Conservation (phyloP, 2,329 filamentous ascomycete species). For the Diaporthe citrichinensis region DNA sequence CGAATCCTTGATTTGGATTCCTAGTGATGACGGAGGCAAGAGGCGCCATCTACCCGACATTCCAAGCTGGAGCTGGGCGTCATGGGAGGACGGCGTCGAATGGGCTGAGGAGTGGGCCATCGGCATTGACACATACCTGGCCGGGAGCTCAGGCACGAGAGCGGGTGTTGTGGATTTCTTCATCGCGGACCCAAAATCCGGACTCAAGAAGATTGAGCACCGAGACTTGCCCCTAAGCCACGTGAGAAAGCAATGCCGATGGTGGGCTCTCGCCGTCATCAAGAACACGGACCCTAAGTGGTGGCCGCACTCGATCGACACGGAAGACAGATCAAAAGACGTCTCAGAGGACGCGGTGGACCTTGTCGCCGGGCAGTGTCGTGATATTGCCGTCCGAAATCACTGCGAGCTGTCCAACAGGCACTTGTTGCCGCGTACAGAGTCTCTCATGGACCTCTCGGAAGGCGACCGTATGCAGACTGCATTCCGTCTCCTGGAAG, state of each 20-base stretch:
- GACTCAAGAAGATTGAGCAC: background rate
- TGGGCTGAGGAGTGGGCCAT: background rate
- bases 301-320: background rate
- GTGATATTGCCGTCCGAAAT: background rate
- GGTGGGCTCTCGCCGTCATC: background rate
- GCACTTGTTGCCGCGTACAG: background rate
- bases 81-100: background rate
- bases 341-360: background rate
- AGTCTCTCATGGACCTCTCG: background rate
- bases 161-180: background rate
- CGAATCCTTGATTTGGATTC: background rate
- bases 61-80: background rate
- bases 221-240: background rate
- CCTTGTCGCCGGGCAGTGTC: background rate
- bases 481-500: background rate
- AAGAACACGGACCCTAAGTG: background rate
- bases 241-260: background rate
- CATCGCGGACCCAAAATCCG: background rate
- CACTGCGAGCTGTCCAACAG: background rate
- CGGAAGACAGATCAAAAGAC: background rate
- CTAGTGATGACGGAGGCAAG: background rate
- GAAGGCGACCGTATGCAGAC: background rate
- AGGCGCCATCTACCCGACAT: background rate
- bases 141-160: background rate
- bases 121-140: background rate